These are phyloP conservation scores for Penicillium hesseltinei DNA, from an alignment of 2,329 filamentous ascomycete genomes.

Conservation along the genomic window DNA sequence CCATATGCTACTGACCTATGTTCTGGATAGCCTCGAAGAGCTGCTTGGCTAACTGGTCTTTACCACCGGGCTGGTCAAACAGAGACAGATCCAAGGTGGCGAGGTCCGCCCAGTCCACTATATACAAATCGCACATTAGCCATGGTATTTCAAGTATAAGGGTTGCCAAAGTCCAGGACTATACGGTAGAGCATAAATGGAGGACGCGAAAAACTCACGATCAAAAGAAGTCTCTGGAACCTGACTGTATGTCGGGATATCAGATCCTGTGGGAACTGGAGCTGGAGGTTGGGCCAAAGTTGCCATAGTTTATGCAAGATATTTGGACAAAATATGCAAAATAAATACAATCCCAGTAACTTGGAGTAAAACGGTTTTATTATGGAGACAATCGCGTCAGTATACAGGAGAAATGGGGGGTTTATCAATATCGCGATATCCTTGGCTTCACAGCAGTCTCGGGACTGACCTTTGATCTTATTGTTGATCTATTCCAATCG, in stretches of 20 bases:
- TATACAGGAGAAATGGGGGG: background rate
- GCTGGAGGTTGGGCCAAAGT: background rate
- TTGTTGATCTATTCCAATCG: constrained; percentile 2
- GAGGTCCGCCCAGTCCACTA: constrained; percentile 52
- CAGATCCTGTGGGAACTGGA: background rate
- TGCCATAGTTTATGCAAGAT: background rate
- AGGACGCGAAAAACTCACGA: background rate
- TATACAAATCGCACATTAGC: background rate
- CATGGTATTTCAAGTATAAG: background rate
- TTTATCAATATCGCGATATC: background rate
- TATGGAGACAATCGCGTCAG: background rate
- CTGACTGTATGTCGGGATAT: constrained; percentile 12
- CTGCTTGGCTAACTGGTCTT: constrained; percentile 52
- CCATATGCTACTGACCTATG: constrained; percentile 29
- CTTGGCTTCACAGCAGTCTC: background rate
- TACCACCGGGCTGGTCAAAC: constrained; percentile 54
- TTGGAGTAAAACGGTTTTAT: background rate
- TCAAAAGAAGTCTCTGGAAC: constrained; percentile 11
- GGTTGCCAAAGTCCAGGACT: rapidly evolving
- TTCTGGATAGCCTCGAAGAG: constrained; percentile 52
- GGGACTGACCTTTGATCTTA: background rate
- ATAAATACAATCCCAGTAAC: background rate
- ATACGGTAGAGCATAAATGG: background rate
- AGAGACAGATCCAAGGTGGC: constrained; percentile 55
- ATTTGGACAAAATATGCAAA: background rate